Conservation (phyloP, 352 stramenopile species). For the Phytophthora podocarpi region DNA sequence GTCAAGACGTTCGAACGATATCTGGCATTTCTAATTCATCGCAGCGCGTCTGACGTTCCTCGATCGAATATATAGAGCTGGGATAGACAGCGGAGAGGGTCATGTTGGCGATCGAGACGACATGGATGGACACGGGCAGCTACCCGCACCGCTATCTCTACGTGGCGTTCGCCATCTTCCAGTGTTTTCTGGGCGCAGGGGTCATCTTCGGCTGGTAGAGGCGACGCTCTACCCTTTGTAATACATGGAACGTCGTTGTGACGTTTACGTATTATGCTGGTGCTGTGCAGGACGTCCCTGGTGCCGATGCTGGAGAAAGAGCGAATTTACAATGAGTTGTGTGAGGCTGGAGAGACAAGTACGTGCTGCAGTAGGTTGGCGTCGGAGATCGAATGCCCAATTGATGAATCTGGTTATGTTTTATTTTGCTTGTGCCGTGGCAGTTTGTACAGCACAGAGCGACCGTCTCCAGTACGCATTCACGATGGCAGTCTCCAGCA, state of each 20-base stretch:
- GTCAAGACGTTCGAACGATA: slow-evolving; percentile 10
- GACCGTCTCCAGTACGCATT: slow-evolving; percentile 65
- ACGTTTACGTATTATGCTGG: slow-evolving; percentile 1
- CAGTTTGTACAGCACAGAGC: slow-evolving; percentile 61
- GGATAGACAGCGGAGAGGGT: not conserved
- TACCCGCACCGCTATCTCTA: slow-evolving; percentile 47
- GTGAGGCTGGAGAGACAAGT: slow-evolving; percentile 43
- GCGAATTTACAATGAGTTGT: slow-evolving; percentile 63
- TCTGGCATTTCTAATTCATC: slow-evolving; percentile 17
- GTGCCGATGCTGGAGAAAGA: slow-evolving; percentile 65
- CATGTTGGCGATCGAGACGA: slow-evolving; percentile 33
- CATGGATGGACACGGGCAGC: slow-evolving; percentile 35
- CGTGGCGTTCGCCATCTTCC: slow-evolving; percentile 60
- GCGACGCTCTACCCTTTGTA: not conserved
- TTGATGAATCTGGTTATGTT: not conserved
- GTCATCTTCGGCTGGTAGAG: slow-evolving; percentile 68
- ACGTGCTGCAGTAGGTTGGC: slow-evolving; percentile 5
- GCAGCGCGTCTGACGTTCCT: not conserved
- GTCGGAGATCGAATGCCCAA: too few relatives aligned
- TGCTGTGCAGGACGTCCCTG: slow-evolving; percentile 50
- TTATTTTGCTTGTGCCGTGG: not conserved
- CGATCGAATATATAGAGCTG: not conserved
- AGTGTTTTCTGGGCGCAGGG: slow-evolving; percentile 65
- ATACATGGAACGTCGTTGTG: not conserved
- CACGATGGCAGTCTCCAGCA: slow-evolving; percentile 62